Base-by-base conservation (phyloP, 2,329 filamentous ascomycete genomes). In the Ophiocordyceps australis region DNA sequence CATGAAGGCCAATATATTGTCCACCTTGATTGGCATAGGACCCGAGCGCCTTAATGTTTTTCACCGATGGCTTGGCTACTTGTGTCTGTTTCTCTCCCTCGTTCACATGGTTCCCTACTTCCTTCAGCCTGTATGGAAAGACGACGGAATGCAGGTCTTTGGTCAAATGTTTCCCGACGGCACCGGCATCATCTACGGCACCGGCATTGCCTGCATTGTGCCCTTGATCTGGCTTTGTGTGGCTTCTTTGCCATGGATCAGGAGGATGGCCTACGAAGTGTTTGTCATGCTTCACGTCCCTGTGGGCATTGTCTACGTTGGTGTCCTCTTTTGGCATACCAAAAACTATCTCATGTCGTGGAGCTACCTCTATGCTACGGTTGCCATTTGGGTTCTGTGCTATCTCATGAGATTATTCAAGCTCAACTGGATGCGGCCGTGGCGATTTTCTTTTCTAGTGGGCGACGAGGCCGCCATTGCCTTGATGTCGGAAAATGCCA, bases 251-350 rank as follows among this genome's bases (percentile, higher is more conserved):
- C 80, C 82, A 2, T 62, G 80, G 26, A 55, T 94, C 13, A 68
- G 86, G 34, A 62, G 74, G 32, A 59, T 70, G 35, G 74, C 80
- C 36, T 95, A 93, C 48, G 86, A 95, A 46, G 49, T 82, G 1
- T 95, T 95, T 42, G 71, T 86, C 12, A 49, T 75, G 17, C 55
- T 92, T 4, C 86, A 95, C 43, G 68, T 85, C 0, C 83, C 86
- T 0, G 75, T 82, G 8, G 75, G 81, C 1, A 65, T 85, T 20
- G 57, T 79, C 10, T 92, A 89, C 42, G 57, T 94, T 6, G 85
- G 65, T 2, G 65, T 92, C 45, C 62, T 95, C 16, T 92, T 95
- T 54, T 95, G 86, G 86, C 86, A 95, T 49, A 89, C 80, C 40
- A 78, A 85, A 50, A 93, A 94, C 50, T 92, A 79, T 38, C 64